A percentile compares a stretch with the other conserved stretches of the same genome.
Conservation (phyloP, 1,284 basidiomycete species). For the Leccinum discolor region DNA sequence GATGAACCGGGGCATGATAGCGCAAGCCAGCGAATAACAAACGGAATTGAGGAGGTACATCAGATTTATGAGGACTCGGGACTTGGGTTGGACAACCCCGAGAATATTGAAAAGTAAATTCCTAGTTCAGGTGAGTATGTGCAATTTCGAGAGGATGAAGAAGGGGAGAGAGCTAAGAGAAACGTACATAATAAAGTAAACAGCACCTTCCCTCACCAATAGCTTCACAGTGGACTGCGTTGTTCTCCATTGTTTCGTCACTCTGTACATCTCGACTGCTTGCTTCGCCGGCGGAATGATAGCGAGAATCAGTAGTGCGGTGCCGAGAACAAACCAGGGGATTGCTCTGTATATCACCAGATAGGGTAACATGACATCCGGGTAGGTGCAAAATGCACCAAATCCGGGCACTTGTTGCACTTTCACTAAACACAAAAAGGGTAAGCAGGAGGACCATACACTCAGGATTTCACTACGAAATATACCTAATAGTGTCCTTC, state of each 20-base stretch:
- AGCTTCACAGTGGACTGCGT: conserved; percentile 8
- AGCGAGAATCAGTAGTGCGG: conserved; percentile 10
- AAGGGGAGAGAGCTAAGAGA: neutral
- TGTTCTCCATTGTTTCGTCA: conserved; percentile 12
- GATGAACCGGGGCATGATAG: conserved; percentile 1
- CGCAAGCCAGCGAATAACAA: neutral
- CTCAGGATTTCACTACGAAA: neutral
- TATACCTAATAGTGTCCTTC: conserved; percentile 6
- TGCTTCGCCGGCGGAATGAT: conserved; percentile 4
- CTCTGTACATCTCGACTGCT: conserved; percentile 8
- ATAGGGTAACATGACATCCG: neutral
- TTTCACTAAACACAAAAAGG: neutral
- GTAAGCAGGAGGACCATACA: neutral
- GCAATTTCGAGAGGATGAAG: neutral
- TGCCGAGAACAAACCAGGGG: conserved; percentile 9
- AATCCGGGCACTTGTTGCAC: neutral
- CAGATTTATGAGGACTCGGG: neutral
- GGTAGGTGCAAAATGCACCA: conserved; percentile 4
- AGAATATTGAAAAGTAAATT: conserved; percentile 9
- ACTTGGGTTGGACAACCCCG: neutral
- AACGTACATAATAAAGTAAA: conserved; percentile 20
- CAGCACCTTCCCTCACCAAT: conserved; percentile 13
- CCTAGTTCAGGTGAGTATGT: neutral
- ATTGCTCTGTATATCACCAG: conserved; percentile 9
- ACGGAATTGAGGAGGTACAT: neutral